These are phyloP conservation scores for Heritiera fomes DNA, from an alignment of 345 rosid species.

Conservation along the genomic window DNA sequence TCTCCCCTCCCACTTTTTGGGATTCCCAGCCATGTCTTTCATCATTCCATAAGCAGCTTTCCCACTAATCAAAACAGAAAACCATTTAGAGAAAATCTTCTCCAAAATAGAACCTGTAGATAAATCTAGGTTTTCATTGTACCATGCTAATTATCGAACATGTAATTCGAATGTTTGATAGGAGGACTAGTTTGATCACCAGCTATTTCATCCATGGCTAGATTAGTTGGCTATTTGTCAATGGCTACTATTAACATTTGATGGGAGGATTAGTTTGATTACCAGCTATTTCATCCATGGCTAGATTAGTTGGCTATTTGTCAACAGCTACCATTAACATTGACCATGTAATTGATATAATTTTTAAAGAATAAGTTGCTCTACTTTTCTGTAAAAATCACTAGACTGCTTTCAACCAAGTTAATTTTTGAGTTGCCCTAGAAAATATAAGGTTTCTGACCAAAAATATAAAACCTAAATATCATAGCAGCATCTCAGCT, in stretches of 20 bases:
- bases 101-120: background rate
- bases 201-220: background rate
- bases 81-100: background rate
- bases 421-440: background rate
- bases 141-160: background rate
- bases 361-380: background rate
- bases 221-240: background rate
- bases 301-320: background rate
- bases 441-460: background rate
- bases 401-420: background rate
- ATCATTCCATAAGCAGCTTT: slow-evolving; percentile 82
- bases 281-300: background rate
- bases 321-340: background rate
- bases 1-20: slow-evolving; percentile 77
- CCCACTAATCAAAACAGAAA: slow-evolving; percentile 47
- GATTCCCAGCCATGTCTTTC: slow-evolving; percentile 75
- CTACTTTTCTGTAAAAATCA: background rate
- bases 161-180: background rate
- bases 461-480: slow-evolving; percentile 9
- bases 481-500: background rate
- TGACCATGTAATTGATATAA: background rate
- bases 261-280: background rate
- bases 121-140: background rate
- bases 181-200: background rate
- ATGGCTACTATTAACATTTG: background rate